Evolutionary conservation across 345 rosid genomes (phyloP).

Genomic region (Euclidium syriacum): DNA sequence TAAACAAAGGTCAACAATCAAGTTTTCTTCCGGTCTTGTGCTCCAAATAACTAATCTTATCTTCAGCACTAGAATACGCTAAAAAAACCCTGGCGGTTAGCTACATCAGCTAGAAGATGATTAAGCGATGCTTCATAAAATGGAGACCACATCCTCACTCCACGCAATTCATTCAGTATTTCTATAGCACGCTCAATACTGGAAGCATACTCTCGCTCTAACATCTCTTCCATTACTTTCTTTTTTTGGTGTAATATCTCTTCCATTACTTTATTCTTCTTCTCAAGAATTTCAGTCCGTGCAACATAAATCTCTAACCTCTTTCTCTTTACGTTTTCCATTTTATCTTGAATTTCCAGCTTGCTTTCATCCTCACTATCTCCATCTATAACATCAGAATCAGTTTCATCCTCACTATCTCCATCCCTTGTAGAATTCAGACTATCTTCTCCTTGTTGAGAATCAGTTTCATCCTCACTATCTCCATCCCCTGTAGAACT

Average conservation of each 20-base stretch:
- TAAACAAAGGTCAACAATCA: not conserved
- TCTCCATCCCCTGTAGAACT: not conserved
- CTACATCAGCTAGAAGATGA: not conserved
- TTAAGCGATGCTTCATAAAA: not conserved
- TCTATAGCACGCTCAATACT: too few relatives aligned
- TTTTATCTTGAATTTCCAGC: not conserved
- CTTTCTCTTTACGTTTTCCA: too few relatives aligned
- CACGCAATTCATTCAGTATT: not conserved
- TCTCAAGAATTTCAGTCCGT: not conserved
- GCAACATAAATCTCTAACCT: not conserved
- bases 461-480: not conserved
- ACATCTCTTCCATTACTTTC: too few relatives aligned
- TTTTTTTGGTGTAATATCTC: too few relatives aligned
- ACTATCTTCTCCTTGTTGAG: not conserved
- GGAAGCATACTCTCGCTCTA: too few relatives aligned
- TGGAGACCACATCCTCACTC: not conserved
- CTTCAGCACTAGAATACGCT: not conserved
- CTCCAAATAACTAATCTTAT: not conserved
- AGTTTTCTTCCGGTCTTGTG: not conserved
- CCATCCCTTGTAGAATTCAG: not conserved
- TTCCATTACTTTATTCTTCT: not conserved
- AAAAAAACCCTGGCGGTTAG: not conserved
- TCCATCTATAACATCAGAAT: not conserved
- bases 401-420: not conserved
- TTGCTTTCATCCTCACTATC: not conserved